These are phyloP conservation scores for Dichomitus squalens DNA, from an alignment of 1,284 basidiomycete genomes.

Conservation along the genomic window DNA sequence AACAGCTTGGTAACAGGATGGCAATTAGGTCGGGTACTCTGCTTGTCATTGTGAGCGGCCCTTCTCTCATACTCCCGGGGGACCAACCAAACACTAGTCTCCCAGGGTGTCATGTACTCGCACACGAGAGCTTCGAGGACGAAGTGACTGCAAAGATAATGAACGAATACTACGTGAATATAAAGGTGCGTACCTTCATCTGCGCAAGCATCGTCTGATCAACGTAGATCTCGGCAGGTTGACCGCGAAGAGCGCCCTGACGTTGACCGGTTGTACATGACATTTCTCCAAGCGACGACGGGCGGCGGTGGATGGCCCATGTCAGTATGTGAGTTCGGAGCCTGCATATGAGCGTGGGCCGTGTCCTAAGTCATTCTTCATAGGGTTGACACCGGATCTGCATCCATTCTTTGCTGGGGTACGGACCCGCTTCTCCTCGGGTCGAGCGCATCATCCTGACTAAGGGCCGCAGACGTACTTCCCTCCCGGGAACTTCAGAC, in stretches of 20 bases:
- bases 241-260: conserved; percentile 50
- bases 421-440: neutral
- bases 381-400: conserved; percentile 42
- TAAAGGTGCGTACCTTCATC: conserved; percentile 35
- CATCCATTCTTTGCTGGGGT: conserved; percentile 47
- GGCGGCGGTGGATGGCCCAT: conserved; percentile 50
- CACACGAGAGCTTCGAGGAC: conserved; percentile 46
- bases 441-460: neutral
- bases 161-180: conserved; percentile 46
- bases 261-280: conserved; percentile 49
- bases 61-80: too few species aligned
- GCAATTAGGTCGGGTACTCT: conserved; percentile 42
- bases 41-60: conserved; percentile 31
- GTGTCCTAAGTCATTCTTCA: neutral
- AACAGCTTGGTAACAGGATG: neutral
- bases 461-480: conserved; percentile 38
- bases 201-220: neutral
- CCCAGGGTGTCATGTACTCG: conserved; percentile 35
- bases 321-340: conserved; percentile 35
- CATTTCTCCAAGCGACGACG: conserved; percentile 43
- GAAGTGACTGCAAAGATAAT: conserved; percentile 42
- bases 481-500: conserved; percentile 32
- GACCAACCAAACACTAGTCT: neutral
- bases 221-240: conserved; percentile 24
- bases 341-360: neutral